Evolutionary conservation across 202 grass and related monocot species (phyloP).

Genomic region (Zizania palustris): DNA sequence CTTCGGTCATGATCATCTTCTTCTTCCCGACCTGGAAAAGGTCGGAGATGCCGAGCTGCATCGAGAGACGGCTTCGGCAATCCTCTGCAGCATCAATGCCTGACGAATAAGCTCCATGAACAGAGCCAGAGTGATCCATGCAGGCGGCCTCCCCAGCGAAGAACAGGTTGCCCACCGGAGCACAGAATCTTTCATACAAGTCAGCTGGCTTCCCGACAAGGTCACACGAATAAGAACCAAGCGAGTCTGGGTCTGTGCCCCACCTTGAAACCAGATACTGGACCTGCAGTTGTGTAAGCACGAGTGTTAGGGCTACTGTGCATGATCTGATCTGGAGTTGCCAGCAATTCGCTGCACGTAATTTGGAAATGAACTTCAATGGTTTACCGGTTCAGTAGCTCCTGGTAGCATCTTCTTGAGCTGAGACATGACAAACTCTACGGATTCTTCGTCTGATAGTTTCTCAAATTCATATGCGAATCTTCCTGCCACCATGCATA

Average conservation of each 20-base stretch:
- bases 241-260: constrained; percentile 83
- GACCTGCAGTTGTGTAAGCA: constrained; percentile 52
- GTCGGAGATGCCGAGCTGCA: constrained; percentile 68
- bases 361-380: neutral
- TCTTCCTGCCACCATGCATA: constrained; percentile 94
- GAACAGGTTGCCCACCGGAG: constrained; percentile 86
- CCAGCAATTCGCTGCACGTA: neutral
- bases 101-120: constrained; percentile 91
- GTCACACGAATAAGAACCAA: constrained; percentile 91
- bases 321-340: neutral
- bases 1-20: constrained; percentile 55
- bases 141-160: constrained; percentile 96
- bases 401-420: constrained; percentile 83
- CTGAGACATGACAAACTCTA: constrained; percentile 80
- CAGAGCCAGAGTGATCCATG: constrained; percentile 86
- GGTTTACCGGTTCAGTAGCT: constrained; percentile 72
- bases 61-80: constrained; percentile 68
- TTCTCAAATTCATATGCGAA: constrained; percentile 91
- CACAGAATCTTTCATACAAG: constrained; percentile 88
- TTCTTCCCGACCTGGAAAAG: constrained; percentile 66
- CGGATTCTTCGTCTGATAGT: constrained; percentile 72
- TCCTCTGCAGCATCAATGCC: constrained; percentile 70
- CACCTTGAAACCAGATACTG: constrained; percentile 88
- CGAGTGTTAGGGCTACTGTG: neutral
- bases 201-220: constrained; percentile 90